A percentile compares a stretch with the other conserved stretches of the same genome.
phyloP scores from a whole-genome alignment of 371 early-diverging fungal genomes.

The Sporodiniella umbellata region DNA sequence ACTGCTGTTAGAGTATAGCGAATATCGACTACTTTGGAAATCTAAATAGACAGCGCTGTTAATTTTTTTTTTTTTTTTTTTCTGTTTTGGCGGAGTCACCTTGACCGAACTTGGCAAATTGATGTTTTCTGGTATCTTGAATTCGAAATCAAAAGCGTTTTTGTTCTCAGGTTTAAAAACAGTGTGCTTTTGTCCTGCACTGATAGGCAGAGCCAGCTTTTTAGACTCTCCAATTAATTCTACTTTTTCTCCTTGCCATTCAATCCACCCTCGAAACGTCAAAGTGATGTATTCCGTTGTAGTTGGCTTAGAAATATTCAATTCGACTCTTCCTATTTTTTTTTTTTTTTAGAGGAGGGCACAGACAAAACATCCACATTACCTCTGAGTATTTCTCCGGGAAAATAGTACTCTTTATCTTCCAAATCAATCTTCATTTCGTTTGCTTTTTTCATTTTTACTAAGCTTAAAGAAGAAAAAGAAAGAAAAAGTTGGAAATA shows the following conservation, averaged over 20 bases:
- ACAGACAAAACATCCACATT: neutral
- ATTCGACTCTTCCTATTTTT: slow-evolving; percentile 3
- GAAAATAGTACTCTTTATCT: slow-evolving; percentile 4
- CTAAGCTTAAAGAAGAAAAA: too few species aligned
- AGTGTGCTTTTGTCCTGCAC: slow-evolving; percentile 5
- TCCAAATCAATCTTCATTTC: slow-evolving; percentile 9
- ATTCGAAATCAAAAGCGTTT: slow-evolving; percentile 8
- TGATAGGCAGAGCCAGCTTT: slow-evolving; percentile 6
- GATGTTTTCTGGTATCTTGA: slow-evolving; percentile 9
- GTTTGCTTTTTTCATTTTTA: slow-evolving; percentile 11
- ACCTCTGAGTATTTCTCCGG: slow-evolving; percentile 16
- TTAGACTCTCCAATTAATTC: slow-evolving; percentile 1
- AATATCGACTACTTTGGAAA: slow-evolving; percentile 14
- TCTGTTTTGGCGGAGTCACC: too few species aligned
- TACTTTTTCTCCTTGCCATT: slow-evolving; percentile 8
- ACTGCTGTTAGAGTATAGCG: slow-evolving; percentile 12
- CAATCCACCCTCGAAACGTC: slow-evolving; percentile 8
- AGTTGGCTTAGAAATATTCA: slow-evolving; percentile 10
- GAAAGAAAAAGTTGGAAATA: too few species aligned
- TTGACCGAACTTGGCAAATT: slow-evolving; percentile 8
- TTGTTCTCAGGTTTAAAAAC: neutral
- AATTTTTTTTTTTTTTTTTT: neutral
- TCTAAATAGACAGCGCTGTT: neutral
- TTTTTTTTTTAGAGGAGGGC: neutral
- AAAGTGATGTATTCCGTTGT: slow-evolving; percentile 9